Percentiles rank a stretch among this genome's conserved stretches.
Conservation (phyloP, 2,329 filamentous ascomycete genomes). For the Rhynchosporium graminicola region DNA sequence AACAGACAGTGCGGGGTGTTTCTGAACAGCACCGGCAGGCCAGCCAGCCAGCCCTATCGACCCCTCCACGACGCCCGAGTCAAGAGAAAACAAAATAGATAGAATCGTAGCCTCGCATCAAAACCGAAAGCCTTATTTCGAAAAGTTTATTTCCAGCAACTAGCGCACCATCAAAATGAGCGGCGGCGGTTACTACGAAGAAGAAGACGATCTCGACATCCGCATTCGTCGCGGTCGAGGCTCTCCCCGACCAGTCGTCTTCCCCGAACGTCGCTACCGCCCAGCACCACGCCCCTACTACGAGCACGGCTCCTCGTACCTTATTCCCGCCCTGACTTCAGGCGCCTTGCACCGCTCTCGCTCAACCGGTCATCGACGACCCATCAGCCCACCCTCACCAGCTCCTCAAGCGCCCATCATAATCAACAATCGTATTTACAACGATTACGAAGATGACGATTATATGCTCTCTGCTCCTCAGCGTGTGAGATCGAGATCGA, state of each 20-base stretch:
- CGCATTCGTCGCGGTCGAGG: slow-evolving; percentile 45
- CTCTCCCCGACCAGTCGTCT: slow-evolving; percentile 42
- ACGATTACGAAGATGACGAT: slow-evolving; percentile 42
- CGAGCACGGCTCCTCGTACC: slow-evolving; percentile 25
- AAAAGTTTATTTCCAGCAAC: too few relatives aligned
- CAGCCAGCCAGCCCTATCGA: slow-evolving; percentile 3
- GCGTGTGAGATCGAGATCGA: slow-evolving; percentile 11
- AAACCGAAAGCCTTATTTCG: neutral
- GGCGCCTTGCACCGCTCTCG: slow-evolving; percentile 24
- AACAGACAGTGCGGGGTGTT: slow-evolving; percentile 20
- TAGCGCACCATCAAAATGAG: slow-evolving; percentile 33
- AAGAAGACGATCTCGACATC: slow-evolving; percentile 58
- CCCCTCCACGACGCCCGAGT: slow-evolving; percentile 10
- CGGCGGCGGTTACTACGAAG: slow-evolving; percentile 45
- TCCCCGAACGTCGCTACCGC: slow-evolving; percentile 40
- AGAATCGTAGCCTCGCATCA: slow-evolving; percentile 12
- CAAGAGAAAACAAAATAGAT: neutral
- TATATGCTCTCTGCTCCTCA: slow-evolving; percentile 17
- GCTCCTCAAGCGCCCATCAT: slow-evolving; percentile 48
- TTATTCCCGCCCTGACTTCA: slow-evolving; percentile 31
- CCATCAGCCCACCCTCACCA: slow-evolving; percentile 28
- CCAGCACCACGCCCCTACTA: slow-evolving; percentile 25
- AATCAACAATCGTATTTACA: slow-evolving; percentile 58
- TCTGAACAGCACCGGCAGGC: slow-evolving; percentile 14
- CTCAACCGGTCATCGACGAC: slow-evolving; percentile 25